Evolutionary conservation across 202 grass and related monocot genomes (phyloP), one percentile per base, ranked within the genome.

Genomic region (Eragrostis tef): DNA sequence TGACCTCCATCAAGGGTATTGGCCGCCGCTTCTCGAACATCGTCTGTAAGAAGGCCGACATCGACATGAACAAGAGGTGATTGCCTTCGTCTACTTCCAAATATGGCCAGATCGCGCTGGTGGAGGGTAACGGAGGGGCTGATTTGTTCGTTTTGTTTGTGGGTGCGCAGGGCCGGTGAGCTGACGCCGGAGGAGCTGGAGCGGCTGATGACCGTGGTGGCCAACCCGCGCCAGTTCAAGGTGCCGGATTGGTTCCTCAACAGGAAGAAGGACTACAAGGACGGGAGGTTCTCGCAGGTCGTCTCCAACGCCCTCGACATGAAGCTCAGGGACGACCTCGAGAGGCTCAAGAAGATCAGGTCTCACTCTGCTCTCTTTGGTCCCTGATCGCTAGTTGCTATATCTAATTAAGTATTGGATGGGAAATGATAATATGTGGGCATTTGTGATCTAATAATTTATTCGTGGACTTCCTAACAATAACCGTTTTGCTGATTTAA

Each of bases 341-440:
- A 96, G 83, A 89, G 93, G 59, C 88, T 93, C 62, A 96, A 96
- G 93, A 96, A 96, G 87, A 96, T 96, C 87, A 92, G 90, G 93
- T 94, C n/a, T 64, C 9, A 11, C 11, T 69, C 16, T 7, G 9
- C 15, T 24, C 2, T 49, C 0, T 50, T 15, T 46, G 3, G 3
- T 24, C 11, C 6, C 34, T 79, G 11, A 13, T 10, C 41, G 36
- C 52, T 51, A 25, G 9, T 12, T 69, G 0, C 19, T 26, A 5
- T 25, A 4, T 9, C 0, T 34, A 26, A 48, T 13, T 13, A 14
- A 31, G 2, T 54, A 5, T 1, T 22, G 42, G 10, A 19, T 27
- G 59, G 44, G 9, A 14, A 14, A 14, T 61, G 16, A 9, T 79
- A 16, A 3, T 78, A 20, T 67, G 1, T 24, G 61, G 31, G 9